Evolutionary conservation across 176 grass and related monocot species (phyloP), one percentile per base, ranked within the genome.

Genomic region (Eleusine coracana): DNA sequence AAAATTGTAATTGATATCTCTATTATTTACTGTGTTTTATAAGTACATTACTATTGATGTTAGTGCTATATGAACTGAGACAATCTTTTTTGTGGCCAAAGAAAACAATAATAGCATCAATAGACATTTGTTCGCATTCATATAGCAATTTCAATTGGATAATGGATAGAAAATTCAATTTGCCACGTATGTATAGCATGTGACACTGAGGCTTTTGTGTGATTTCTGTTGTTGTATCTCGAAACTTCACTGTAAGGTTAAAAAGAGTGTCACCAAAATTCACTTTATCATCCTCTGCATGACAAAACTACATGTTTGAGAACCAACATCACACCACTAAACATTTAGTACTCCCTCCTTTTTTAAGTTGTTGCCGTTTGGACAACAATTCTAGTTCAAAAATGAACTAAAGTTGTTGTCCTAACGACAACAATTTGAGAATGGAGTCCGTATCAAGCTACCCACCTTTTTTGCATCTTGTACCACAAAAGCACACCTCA

Each of bases 141-240:
- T 51, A 52, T 64, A 79, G 34, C 49, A 59, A 50, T 79, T 5
- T 73, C 6, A 63, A 16, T 37, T 77, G 38, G 17, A 79, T 64
- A 16, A 2, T 77, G 38, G 17, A 79, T 64, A 16, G 5, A 16
- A 64, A 66, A 78, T 78, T 36, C 14, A 66, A 38, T 72, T 20
- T 31, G 25, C 66, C 54, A 68, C 28, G 8, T 25, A 74, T 68
- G 40, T 46, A 34, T 66, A 56, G 1, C 17, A 50, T 72, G n/a
- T 59, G 81, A 81, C 16, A 54, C 13, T 89, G 62, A 88, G 4
- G 76, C 14, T 21, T 76, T 74, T 52, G 36, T 40, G 18, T 91
- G 68, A 44, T 78, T 68, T 21, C 18, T 21, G 4, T 56, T 52
- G 0, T 10, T 17, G 16, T 17, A 52, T 52, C 54, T 7, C 18